Percentiles rank a stretch among this genome's conserved stretches.
These are phyloP conservation scores for Helicostylum pulchrum DNA, from an alignment of 192 early-diverging fungal species.

Conservation along the genomic window DNA sequence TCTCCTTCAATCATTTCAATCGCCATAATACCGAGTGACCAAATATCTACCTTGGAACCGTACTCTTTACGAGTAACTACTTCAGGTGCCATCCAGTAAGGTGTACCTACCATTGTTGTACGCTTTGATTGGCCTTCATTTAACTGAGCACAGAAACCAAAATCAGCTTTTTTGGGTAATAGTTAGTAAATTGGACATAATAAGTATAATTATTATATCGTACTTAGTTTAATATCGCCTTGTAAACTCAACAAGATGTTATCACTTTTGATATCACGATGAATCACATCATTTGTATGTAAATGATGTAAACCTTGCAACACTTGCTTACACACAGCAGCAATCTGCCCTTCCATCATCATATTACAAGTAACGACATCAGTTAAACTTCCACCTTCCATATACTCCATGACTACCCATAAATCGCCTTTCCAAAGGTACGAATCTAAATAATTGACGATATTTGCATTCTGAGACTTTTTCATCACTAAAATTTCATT, in stretches of 20 bases:
- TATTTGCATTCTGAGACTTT: slow-evolving; percentile 73
- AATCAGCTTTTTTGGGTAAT: slow-evolving; percentile 74
- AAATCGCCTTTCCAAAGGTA: slow-evolving; percentile 81
- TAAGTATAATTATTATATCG: slow-evolving; percentile 11
- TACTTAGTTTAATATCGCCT: slow-evolving; percentile 74
- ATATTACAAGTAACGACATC: slow-evolving; percentile 78
- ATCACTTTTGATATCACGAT: slow-evolving; percentile 87
- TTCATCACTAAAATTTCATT: slow-evolving; percentile 91
- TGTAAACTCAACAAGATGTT: slow-evolving; percentile 71
- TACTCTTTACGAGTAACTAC: slow-evolving; percentile 92
- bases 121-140: slow-evolving; percentile 68
- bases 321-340: slow-evolving; percentile 77
- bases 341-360: slow-evolving; percentile 84
- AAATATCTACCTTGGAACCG: slow-evolving; percentile 90
- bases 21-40: slow-evolving; percentile 96
- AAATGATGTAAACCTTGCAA: slow-evolving; percentile 72
- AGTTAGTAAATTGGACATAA: too few species aligned
- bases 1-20: slow-evolving; percentile 98
- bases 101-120: slow-evolving; percentile 84
- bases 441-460: slow-evolving; percentile 86
- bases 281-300: slow-evolving; percentile 74
- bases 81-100: slow-evolving; percentile 98
- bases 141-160: slow-evolving; percentile 86
- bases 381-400: slow-evolving; percentile 85
- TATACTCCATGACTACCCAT: slow-evolving; percentile 93